A percentile compares a stretch with the other conserved stretches of the same genome.
These are phyloP conservation scores for Cystobasidium sp. DNA, from an alignment of 1,284 basidiomycete species.

Conservation along the genomic window DNA sequence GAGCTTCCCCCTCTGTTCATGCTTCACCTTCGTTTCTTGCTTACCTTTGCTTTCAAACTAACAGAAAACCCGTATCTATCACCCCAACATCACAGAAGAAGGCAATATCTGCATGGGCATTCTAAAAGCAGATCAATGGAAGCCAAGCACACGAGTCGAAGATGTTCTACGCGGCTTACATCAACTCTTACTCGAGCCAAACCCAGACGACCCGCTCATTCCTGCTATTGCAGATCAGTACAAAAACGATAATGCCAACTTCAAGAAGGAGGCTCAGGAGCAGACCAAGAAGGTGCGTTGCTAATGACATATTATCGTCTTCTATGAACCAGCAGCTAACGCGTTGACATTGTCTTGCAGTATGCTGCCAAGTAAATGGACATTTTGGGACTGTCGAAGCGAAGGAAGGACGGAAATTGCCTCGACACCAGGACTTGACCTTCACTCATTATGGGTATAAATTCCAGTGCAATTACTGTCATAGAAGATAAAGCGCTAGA, in stretches of 20 bases:
- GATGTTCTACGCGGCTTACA: constrained; percentile 52
- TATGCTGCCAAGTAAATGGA: constrained; percentile 12
- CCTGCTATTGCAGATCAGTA: constrained; percentile 53
- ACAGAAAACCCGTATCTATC: constrained; percentile 76
- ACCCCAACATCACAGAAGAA: constrained; percentile 90
- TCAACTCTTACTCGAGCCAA: constrained; percentile 52
- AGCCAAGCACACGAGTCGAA: constrained; percentile 16
- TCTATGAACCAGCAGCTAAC: not conserved
- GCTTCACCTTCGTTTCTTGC: not conserved
- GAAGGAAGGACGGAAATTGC: no score
- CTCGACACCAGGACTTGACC: no score
- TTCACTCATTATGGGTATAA: no score
- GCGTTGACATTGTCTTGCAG: not conserved
- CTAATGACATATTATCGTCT: not conserved
- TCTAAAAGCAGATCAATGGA: constrained; percentile 64
- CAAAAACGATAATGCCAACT: constrained; percentile 47
- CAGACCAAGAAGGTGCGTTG: constrained; percentile 52
- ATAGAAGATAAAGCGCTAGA: no score
- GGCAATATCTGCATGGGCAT: constrained; percentile 65
- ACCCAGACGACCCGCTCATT: constrained; percentile 53
- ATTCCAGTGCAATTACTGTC: no score
- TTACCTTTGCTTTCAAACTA: not conserved
- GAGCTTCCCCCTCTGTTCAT: not conserved
- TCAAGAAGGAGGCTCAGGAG: constrained; percentile 52
- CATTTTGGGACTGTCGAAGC: not conserved